Evolutionary conservation across 805 yeast genomes (phyloP).

Genomic region (Starmerella davenportii): DNA sequence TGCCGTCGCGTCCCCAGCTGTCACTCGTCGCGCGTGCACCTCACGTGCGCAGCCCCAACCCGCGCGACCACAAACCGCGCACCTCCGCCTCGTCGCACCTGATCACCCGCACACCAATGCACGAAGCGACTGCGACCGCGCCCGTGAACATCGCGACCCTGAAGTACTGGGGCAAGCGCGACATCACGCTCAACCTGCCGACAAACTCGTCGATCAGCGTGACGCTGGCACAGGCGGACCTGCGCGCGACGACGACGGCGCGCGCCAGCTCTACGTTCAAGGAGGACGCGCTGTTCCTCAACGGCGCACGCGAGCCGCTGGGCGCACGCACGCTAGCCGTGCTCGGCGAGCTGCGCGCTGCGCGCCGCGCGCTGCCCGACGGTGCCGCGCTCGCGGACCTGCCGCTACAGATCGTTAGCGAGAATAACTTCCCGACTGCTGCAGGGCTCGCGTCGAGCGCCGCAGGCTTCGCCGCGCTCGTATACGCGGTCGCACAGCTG

Average conservation of each 20-base stretch:
- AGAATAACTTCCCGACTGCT: constrained; percentile 96
- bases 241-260: constrained; percentile 82
- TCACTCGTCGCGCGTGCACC: no score
- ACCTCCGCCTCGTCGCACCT: no score
- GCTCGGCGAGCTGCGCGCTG: constrained; percentile 50
- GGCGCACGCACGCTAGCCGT: constrained; percentile 41
- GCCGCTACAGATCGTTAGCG: constrained; percentile 67
- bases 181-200: constrained; percentile 70
- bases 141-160: constrained; percentile 97
- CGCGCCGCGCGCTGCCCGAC: constrained; percentile 35
- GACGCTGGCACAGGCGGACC: constrained; percentile 76
- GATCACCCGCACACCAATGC: constrained; percentile 6
- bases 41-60: no score
- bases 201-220: constrained; percentile 93
- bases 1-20: no score
- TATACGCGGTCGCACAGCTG: constrained; percentile 68
- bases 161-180: constrained; percentile 98
- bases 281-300: constrained; percentile 60
- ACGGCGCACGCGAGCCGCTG: constrained; percentile 65
- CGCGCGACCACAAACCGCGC: no score
- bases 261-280: constrained; percentile 39
- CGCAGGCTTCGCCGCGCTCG: constrained; percentile 95
- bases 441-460: constrained; percentile 97
- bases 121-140: constrained; percentile 65
- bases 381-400: constrained; percentile 34